Base-by-base conservation (phyloP, 1,284 basidiomycete genomes). In the Cryptococcus floricola region DNA sequence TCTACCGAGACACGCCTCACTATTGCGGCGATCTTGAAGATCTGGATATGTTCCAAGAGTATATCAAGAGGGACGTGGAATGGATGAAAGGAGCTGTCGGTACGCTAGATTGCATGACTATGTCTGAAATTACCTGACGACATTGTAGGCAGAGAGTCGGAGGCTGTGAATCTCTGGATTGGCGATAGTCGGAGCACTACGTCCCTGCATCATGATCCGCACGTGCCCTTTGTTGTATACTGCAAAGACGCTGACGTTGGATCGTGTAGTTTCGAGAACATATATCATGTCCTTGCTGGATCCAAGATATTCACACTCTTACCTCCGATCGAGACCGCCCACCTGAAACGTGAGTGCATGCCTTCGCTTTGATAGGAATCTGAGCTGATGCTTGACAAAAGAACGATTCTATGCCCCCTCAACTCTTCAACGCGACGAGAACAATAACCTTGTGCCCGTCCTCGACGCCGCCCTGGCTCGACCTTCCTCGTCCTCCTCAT, bases 131-230 rank as follows among this genome's bases (percentile, higher is more conserved):
- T 12, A n/a, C 14, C 46, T 38, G 39, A 45, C 37, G 47, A 48
- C 8, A 12, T 23, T 48, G 18, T 25, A 60, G 59, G 56, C 41
- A 78, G 76, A 57, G 69, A 78, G 23, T 90, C 91, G 0, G 92
- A 95, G 65, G 91, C 90, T 3, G 89, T 91, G 0, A 95, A 95
- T 70, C 69, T 94, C 19, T 95, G 92, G 92, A 88, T 95, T 48
- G 92, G 91, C 9, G 82, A 88, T 63, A 80, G 80, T 50, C 77
- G 79, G 59, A 91, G 89, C 67, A 79, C 85, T 7, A 94, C 92
- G 0, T 90, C 87, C 54, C 82, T 94, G 47, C 92, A 96, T 70
- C 88, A 84, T 67, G 91, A 74, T 57, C 72, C 70, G 58, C 69
- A 39, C 50, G 69, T 54, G 7, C 5, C 3, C n/a, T 28, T 31